Evolutionary conservation across 108 stramenopile genomes (phyloP), one percentile per base, ranked within the genome.

Genomic region (Asterionellopsis glacialis): DNA sequence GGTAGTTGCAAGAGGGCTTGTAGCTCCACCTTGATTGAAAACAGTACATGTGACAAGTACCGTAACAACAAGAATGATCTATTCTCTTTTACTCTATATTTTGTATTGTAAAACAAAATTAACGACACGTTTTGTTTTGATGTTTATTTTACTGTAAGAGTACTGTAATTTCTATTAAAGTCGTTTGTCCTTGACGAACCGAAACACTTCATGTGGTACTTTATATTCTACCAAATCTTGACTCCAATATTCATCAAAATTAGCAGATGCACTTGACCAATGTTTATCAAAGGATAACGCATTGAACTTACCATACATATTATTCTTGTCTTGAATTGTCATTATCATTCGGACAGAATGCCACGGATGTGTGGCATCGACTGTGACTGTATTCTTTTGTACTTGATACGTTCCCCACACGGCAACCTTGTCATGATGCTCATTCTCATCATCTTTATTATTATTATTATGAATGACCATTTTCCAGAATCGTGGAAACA

Each of bases 341-440:
- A 87, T 42, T 56, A 73, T 65, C 16, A 84, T 67, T 53, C 68
- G 64, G 1, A 84, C 65, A 18, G 40, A 45, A 3, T 75, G 74
- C 90, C 90, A 91, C 14, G 59, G 26, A 27, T 91, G 90, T 48
- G 59, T 48, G 0, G 82, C 86, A 39, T 55, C 60, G 13, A 91
- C 80, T 13, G 68, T 72, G n/a, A 87, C 61, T 11, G 47, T 51
- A 47, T 83, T 68, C 57, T 81, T 85, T 52, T 79, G 69, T 0
- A 91, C 72, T 59, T 84, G 65, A 59, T 78, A 91, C 26, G 59
- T 76, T 1, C 90, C 90, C 84, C 80, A 85, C 2, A 91, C 84
- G 0, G 74, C 77, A 57, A 74, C 73, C 7, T 49, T 18, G 39
- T 76, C 75, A 52, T 28, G 43, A 5, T 33, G 33, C 2, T 33